Percentiles rank a stretch among this genome's conserved stretches.
These are phyloP conservation scores for Cryptococcus amylolentus DNA, from an alignment of 1,284 basidiomycete genomes.

Conservation along the genomic window DNA sequence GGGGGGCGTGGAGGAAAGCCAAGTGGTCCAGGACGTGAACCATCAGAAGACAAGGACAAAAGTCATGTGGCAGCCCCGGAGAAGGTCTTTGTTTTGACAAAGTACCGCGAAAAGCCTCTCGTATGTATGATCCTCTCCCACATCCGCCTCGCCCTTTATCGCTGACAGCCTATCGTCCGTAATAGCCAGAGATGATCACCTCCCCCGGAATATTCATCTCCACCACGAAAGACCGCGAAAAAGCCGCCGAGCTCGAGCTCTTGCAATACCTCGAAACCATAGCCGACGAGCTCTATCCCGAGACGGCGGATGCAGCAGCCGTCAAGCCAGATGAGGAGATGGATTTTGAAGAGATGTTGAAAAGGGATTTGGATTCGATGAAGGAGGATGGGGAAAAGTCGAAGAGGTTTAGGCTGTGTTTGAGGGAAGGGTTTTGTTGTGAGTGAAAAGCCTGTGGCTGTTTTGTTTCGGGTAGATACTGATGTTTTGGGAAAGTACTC, in stretches of 20 bases:
- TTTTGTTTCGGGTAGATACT: too few relatives aligned
- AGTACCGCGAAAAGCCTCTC: slow-evolving; percentile 23
- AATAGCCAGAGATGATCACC: slow-evolving; percentile 33
- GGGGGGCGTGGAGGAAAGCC: slow-evolving; percentile 7
- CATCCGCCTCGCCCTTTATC: not conserved
- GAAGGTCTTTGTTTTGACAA: slow-evolving; percentile 20
- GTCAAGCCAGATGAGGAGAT: slow-evolving; percentile 23
- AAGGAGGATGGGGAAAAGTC: slow-evolving; percentile 28
- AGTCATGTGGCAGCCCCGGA: too few relatives aligned
- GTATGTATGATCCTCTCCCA: slow-evolving; percentile 21
- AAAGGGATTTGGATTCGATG: slow-evolving; percentile 36
- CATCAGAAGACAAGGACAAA: too few relatives aligned
- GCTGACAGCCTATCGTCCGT: not conserved
- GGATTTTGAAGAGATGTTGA: slow-evolving; percentile 40
- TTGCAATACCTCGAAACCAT: slow-evolving; percentile 39
- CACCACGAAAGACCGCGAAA: slow-evolving; percentile 37
- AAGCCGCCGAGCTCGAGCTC: slow-evolving; percentile 39
- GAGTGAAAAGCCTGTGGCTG: not conserved
- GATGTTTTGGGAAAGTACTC: slow-evolving; percentile 20
- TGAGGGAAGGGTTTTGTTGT: slow-evolving; percentile 1
- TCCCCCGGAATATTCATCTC: slow-evolving; percentile 38
- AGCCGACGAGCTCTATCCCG: slow-evolving; percentile 44
- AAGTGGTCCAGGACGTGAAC: not conserved
- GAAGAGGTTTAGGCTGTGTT: slow-evolving; percentile 29
- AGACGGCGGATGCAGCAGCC: slow-evolving; percentile 17